Evolutionary conservation across 2,329 filamentous ascomycete species (phyloP).

Genomic region (Colletotrichum echinochloae): DNA sequence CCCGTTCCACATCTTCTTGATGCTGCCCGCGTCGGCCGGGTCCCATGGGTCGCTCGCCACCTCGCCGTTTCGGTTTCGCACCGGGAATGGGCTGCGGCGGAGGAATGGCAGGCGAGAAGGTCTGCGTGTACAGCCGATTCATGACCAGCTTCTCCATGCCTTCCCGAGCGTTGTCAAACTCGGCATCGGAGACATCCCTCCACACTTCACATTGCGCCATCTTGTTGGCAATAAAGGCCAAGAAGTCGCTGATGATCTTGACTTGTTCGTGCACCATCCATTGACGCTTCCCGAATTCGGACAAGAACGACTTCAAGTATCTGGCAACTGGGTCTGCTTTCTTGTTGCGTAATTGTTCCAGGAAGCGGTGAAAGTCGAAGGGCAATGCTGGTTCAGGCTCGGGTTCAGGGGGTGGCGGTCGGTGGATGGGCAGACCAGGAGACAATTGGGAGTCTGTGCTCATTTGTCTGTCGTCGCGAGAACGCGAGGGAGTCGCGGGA

Average conservation of each 20-base stretch:
- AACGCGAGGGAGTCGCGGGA: slow-evolving; percentile 52
- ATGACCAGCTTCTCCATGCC: slow-evolving; percentile 99
- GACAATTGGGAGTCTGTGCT: slow-evolving; percentile 56
- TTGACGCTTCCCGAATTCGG: slow-evolving; percentile 95
- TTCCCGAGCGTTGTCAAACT: slow-evolving; percentile 98
- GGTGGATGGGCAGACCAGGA: slow-evolving; percentile 64
- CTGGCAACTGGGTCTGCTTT: slow-evolving; percentile 98
- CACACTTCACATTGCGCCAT: slow-evolving; percentile 98
- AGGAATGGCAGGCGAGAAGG: slow-evolving; percentile 93
- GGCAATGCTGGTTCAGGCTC: slow-evolving; percentile 86
- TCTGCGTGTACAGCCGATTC: slow-evolving; percentile 96
- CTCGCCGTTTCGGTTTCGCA: slow-evolving; percentile 75
- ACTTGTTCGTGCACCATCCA: slow-evolving; percentile 99
- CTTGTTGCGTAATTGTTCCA: slow-evolving; percentile 94
- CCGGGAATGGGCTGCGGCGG: slow-evolving; percentile 79
- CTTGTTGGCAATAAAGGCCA: slow-evolving; percentile 97
- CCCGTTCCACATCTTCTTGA: slow-evolving; percentile 96
- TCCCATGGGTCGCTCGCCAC: slow-evolving; percentile 75
- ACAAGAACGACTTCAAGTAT: slow-evolving; percentile 93
- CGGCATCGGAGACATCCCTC: slow-evolving; percentile 93
- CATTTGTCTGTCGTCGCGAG: slow-evolving; percentile 53
- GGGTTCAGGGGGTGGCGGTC: slow-evolving; percentile 77
- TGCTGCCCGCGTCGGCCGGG: slow-evolving; percentile 94
- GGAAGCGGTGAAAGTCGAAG: slow-evolving; percentile 97
- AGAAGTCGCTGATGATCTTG: slow-evolving; percentile 97